Percentiles rank a stretch among this genome's conserved stretches.
phyloP scores from a whole-genome alignment of 495 filamentous ascomycete genomes.

The Penicillium paxilli region DNA sequence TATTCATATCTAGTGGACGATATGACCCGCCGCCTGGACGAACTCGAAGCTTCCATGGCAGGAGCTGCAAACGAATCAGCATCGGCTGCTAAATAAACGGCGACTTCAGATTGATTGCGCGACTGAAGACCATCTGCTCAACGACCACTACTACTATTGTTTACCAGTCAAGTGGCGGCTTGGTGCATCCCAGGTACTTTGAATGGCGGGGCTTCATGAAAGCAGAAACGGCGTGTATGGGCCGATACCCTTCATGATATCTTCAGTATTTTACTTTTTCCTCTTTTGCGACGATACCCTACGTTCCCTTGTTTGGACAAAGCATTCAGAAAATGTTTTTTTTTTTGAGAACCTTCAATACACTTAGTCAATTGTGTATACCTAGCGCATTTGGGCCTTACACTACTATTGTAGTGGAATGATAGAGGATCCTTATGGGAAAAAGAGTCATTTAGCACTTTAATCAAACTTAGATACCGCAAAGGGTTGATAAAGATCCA shows the following conservation, averaged over 20 bases:
- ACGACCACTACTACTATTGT: no score
- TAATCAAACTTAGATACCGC: not conserved
- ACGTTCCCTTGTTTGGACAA: slow-evolving; percentile 13
- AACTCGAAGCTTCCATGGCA: slow-evolving; percentile 68
- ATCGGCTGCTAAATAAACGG: slow-evolving; percentile 24
- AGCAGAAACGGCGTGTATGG: no score
- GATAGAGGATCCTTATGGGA: not conserved
- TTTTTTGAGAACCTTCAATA: not conserved
- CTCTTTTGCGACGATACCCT: slow-evolving; percentile 25
- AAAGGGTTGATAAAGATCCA: not conserved
- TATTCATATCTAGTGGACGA: slow-evolving; percentile 71
- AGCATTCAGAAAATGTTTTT: not conserved
- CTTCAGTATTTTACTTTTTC: slow-evolving; percentile 1
- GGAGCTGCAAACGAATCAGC: slow-evolving; percentile 16
- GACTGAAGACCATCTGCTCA: no score
- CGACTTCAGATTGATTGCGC: no score
- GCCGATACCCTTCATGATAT: no score
- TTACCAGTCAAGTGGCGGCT: not conserved
- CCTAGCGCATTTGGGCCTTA: not conserved
- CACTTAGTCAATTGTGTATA: not conserved
- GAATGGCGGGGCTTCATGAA: no score
- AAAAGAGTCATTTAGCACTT: not conserved
- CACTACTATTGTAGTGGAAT: no score
- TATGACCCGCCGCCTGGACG: slow-evolving; percentile 87
- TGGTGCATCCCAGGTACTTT: no score